Conservation (phyloP, 2,329 filamentous ascomycete species). For the Colletotrichum kahawae region DNA sequence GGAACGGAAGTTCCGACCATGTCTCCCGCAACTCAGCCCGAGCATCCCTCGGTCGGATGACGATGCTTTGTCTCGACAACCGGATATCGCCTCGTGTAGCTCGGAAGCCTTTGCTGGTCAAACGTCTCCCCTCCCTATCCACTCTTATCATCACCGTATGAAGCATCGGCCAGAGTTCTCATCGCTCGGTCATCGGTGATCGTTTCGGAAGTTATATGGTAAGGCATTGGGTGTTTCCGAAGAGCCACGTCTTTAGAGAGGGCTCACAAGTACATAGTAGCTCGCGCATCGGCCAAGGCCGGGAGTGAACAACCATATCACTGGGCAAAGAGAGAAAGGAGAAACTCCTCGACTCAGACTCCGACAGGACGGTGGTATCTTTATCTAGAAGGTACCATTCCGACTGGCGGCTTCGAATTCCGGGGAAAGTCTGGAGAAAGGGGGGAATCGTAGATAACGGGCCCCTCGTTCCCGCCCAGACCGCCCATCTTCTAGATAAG, state of each 20-base stretch:
- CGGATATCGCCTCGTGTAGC: background rate
- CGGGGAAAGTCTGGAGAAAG: background rate
- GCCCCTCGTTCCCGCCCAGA: background rate
- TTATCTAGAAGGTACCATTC: background rate
- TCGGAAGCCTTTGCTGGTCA: background rate
- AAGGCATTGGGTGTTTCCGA: background rate
- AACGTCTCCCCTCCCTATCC: background rate
- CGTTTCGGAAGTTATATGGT: background rate
- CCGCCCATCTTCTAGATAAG: slow-evolving; percentile 9
- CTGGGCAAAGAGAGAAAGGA: background rate
- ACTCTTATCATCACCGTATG: background rate
- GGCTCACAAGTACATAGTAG: background rate
- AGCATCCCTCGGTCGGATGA: background rate
- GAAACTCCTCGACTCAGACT: background rate
- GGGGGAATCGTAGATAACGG: background rate
- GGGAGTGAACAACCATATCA: background rate
- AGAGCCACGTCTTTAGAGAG: background rate
- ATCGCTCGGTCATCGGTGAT: background rate
- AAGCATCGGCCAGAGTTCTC: background rate
- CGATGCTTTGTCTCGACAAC: background rate
- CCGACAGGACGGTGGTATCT: background rate
- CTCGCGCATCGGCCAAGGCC: background rate
- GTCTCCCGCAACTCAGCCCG: background rate
- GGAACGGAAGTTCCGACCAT: background rate
- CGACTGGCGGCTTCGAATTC: background rate